These are phyloP conservation scores for Epithele typhae DNA, from an alignment of 768 basidiomycete genomes.

Conservation along the genomic window DNA sequence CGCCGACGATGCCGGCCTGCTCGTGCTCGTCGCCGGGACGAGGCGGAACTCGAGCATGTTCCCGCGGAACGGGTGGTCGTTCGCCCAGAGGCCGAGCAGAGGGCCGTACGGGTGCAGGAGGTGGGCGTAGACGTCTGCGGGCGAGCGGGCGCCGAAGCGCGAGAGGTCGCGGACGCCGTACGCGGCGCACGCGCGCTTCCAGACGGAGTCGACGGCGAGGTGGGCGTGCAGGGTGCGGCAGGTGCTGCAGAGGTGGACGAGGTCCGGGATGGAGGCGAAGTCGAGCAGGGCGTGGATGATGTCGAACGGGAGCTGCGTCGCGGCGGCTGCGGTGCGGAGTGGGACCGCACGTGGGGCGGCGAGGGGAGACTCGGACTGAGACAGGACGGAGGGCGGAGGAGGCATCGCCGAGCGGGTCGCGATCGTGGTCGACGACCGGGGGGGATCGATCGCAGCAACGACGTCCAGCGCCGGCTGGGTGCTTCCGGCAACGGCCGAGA, in stretches of 20 bases:
- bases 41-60: conserved; percentile 19
- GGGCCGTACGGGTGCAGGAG: conserved; percentile 16
- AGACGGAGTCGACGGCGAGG: conserved; percentile 9
- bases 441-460: too few relatives aligned
- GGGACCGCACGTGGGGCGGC: too few relatives aligned
- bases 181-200: conserved; percentile 6
- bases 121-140: conserved; percentile 12
- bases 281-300: conserved; percentile 9
- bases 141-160: conserved; percentile 6
- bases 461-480: too few relatives aligned
- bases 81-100: conserved; percentile 18
- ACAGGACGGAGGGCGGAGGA: too few relatives aligned
- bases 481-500: too few relatives aligned
- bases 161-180: conserved; percentile 12
- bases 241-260: conserved; percentile 11
- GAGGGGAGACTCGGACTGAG: too few relatives aligned
- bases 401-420: too few relatives aligned
- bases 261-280: conserved; percentile 4
- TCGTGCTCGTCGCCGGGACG: conserved; percentile 5
- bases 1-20: conserved; percentile 16
- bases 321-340: too few relatives aligned
- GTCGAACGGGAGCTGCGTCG: conserved; percentile 18
- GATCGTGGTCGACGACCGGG: too few relatives aligned
- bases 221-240: conserved; percentile 8
- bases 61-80: conserved; percentile 16